Evolutionary conservation across 805 yeast species (phyloP).

Genomic region (Cyberlindnera mrakii): DNA sequence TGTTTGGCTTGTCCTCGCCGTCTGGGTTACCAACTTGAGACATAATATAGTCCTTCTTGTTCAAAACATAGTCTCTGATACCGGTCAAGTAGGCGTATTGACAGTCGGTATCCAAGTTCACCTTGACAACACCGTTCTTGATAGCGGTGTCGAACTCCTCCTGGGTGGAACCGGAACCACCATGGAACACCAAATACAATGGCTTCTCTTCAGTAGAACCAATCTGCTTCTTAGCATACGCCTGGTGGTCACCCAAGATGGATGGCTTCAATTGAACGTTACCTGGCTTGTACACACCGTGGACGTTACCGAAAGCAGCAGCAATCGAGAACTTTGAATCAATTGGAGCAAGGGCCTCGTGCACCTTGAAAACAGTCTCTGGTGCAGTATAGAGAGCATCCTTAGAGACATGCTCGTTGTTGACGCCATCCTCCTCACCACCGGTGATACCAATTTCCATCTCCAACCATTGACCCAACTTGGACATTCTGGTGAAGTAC

Average conservation of each 20-base stretch:
- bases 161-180: slow-evolving; percentile 98
- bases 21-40: slow-evolving; percentile 98
- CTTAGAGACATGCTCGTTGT: slow-evolving; percentile 89
- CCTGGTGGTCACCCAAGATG: slow-evolving; percentile 93
- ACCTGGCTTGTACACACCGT: slow-evolving; percentile 99
- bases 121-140: slow-evolving; percentile 94
- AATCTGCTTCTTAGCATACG: slow-evolving; percentile 67
- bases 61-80: slow-evolving; percentile 94
- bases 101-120: slow-evolving; percentile 98
- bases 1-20: slow-evolving; percentile 98
- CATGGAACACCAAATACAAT: slow-evolving; percentile 98
- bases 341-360: slow-evolving; percentile 84
- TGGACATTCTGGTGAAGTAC: slow-evolving; percentile 91
- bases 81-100: slow-evolving; percentile 96
- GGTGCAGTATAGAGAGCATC: slow-evolving; percentile 89
- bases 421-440: slow-evolving; percentile 99
- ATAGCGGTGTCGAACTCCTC: slow-evolving; percentile 89
- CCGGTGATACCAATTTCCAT: slow-evolving; percentile 99
- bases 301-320: slow-evolving; percentile 99
- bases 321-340: slow-evolving; percentile 99
- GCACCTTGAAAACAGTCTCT: slow-evolving; percentile 87
- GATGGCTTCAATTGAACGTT: slow-evolving; percentile 90
- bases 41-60: slow-evolving; percentile 90
- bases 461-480: slow-evolving; percentile 96
- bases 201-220: slow-evolving; percentile 55